Conservation (phyloP, 768 basidiomycete genomes). For the Agrocybe pediades region DNA sequence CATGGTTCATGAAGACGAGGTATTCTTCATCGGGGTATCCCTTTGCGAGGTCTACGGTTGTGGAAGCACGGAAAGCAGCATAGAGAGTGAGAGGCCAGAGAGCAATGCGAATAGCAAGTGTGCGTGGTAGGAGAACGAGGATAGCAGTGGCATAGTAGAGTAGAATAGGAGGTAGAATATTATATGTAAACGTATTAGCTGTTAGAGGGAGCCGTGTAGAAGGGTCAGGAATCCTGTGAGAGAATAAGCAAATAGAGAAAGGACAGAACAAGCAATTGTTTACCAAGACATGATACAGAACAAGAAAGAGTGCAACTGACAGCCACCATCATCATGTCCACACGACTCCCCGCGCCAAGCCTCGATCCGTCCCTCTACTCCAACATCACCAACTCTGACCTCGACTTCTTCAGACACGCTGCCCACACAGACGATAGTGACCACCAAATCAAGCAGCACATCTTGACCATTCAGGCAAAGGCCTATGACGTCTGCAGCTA, state of each 20-base stretch:
- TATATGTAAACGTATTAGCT: constrained; percentile 30
- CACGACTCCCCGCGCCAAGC: neutral
- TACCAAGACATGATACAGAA: too few relatives aligned
- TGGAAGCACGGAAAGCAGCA: constrained; percentile 42
- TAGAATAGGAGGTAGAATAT: constrained; percentile 42
- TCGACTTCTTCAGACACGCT: constrained; percentile 34
- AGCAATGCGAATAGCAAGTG: constrained; percentile 42
- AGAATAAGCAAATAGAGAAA: too few relatives aligned
- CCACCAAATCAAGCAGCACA: constrained; percentile 38
- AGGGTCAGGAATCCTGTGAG: constrained; percentile 8
- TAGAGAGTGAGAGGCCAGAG: constrained; percentile 52
- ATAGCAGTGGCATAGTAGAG: constrained; percentile 55
- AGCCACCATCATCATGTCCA: too few relatives aligned
- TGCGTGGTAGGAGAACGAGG: constrained; percentile 50
- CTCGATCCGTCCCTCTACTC: constrained; percentile 22
- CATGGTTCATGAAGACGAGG: constrained; percentile 45
- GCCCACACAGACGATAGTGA: constrained; percentile 40
- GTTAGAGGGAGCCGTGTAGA: constrained; percentile 33
- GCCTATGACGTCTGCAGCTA: constrained; percentile 33
- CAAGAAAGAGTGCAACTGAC: too few relatives aligned
- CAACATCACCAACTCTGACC: constrained; percentile 24
- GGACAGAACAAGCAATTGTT: too few relatives aligned
- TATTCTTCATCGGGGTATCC: constrained; percentile 30
- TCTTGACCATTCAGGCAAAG: constrained; percentile 36
- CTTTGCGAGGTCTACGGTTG: constrained; percentile 42